Conservation (phyloP, 31 red algal species). For the Odonthalia washingtoniensis region DNA sequence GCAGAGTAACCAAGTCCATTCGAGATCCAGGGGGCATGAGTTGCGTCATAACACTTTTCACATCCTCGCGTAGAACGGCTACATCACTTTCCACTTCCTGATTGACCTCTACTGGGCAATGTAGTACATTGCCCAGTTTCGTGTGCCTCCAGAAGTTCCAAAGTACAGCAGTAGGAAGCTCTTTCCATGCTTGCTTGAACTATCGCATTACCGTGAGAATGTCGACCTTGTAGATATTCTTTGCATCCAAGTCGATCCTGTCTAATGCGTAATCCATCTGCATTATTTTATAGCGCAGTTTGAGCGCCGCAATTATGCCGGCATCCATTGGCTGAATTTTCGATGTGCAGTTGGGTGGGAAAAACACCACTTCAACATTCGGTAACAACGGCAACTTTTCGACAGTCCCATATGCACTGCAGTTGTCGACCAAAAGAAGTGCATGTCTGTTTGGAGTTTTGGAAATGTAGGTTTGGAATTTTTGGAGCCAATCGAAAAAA, state of each 20-base stretch:
- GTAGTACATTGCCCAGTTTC: neutral
- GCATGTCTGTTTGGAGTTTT: constrained; percentile 3
- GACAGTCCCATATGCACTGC: constrained; percentile 15
- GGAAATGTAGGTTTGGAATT: constrained; percentile 26
- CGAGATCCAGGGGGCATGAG: neutral
- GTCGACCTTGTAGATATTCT: constrained; percentile 51
- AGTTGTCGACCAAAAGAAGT: constrained; percentile 42
- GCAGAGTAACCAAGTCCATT: neutral
- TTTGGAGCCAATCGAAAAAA: constrained; percentile 42
- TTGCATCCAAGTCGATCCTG: neutral
- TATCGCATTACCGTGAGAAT: constrained; percentile 28
- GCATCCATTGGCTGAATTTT: constrained; percentile 44
- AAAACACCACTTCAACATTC: constrained; percentile 17
- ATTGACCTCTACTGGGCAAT: neutral
- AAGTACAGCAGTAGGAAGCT: constrained; percentile 23
- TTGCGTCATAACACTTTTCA: neutral
- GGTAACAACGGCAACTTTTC: neutral
- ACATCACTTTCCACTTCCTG: neutral
- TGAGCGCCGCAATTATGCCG: constrained; percentile 27
- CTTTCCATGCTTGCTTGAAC: constrained; percentile 36
- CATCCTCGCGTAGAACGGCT: neutral
- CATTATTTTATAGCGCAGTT: constrained; percentile 2
- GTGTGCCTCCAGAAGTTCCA: constrained; percentile 47
- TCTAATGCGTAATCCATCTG: constrained; percentile 25
- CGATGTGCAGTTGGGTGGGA: constrained; percentile 54